Evolutionary conservation across 2,329 filamentous ascomycete genomes (phyloP), one percentile per base, ranked within the genome.

Genomic region (Alternaria triticina): DNA sequence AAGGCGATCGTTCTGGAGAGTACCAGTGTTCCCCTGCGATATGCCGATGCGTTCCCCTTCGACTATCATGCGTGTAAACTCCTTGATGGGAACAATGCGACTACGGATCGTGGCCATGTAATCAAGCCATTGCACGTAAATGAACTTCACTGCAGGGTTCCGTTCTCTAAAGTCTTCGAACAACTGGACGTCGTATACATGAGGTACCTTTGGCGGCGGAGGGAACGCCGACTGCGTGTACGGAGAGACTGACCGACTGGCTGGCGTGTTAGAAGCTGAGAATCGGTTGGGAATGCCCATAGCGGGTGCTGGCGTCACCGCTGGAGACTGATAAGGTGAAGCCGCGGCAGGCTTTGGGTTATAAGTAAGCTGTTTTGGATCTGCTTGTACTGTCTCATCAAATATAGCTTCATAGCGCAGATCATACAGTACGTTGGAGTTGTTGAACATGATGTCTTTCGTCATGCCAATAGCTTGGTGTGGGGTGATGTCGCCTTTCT

Each of bases 81-180:
- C 77, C 33, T 74, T 73, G 46, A 91, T 84, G 0, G 92, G 91
- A 2, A 96, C 80, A 65, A 93, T 86, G 4, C 91, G 87, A 67
- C 88, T 85, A 15, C 91, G 86, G 0, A 89, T 77, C 3, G 86
- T 90, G 2, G 88, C 88, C n/a, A 91, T 93, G 77, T 91, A 90
- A 78, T 96, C 93, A 23, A 91, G 82, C 88, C 91, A 96, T 77
- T 91, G 90, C 12, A 95, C 82, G 65, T 92, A 89, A 17, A 96
- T 79, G 72, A 90, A 94, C 64, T 89, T 88, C 5, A 89, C 81
- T 0, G 81, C 76, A 0, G 84, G 79, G 58, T 89, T 83, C 17
- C 80, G 76, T 17, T 79, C 75, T 10, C 88, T 76, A 70, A 90
- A 88, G 0, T 73, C 70, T 13, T 84, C 80, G 57, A 83, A 81